A percentile compares a stretch with the other conserved stretches of the same genome.
These are phyloP conservation scores for Incumbomyces lentus DNA, from an alignment of 2,329 filamentous ascomycete species.

Conservation along the genomic window DNA sequence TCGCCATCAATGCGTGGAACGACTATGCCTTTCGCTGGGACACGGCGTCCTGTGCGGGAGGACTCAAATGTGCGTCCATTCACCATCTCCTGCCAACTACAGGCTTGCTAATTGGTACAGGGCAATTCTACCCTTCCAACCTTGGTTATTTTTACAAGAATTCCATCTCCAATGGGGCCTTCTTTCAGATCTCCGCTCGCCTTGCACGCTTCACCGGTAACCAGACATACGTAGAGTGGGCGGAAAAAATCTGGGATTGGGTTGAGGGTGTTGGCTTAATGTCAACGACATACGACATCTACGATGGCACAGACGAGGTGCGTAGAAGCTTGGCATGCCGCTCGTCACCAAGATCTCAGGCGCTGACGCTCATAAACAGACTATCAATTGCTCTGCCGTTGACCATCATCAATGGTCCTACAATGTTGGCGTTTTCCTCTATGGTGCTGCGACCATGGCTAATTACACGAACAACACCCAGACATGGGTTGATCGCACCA, in stretches of 20 bases:
- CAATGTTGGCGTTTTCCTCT: conserved; percentile 51
- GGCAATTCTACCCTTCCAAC: conserved; percentile 73
- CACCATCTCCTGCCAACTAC: too few relatives aligned
- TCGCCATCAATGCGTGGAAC: conserved; percentile 64
- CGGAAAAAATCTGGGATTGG: conserved; percentile 55
- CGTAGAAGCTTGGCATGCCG: background rate
- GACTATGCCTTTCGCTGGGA: conserved; percentile 63
- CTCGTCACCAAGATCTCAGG: background rate
- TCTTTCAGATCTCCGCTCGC: conserved; percentile 71
- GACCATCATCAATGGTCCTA: conserved; percentile 58
- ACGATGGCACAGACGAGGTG: conserved; percentile 47
- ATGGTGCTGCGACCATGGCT: conserved; percentile 26
- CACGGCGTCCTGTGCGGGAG: conserved; percentile 54
- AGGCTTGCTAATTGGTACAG: background rate
- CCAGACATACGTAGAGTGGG: conserved; percentile 52
- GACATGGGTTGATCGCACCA: conserved; percentile 43
- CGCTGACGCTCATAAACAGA: conserved; percentile 22
- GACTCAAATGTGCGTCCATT: conserved; percentile 44
- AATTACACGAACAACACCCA: conserved; percentile 51
- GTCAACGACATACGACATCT: conserved; percentile 52
- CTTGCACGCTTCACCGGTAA: conserved; percentile 58
- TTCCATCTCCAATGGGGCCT: conserved; percentile 67
- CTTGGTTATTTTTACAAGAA: conserved; percentile 78
- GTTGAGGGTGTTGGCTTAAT: conserved; percentile 46
- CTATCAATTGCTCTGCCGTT: conserved; percentile 49